Evolutionary conservation across 2,329 filamentous ascomycete species (phyloP).

Genomic region (Ceratocystis cacaofunesta): DNA sequence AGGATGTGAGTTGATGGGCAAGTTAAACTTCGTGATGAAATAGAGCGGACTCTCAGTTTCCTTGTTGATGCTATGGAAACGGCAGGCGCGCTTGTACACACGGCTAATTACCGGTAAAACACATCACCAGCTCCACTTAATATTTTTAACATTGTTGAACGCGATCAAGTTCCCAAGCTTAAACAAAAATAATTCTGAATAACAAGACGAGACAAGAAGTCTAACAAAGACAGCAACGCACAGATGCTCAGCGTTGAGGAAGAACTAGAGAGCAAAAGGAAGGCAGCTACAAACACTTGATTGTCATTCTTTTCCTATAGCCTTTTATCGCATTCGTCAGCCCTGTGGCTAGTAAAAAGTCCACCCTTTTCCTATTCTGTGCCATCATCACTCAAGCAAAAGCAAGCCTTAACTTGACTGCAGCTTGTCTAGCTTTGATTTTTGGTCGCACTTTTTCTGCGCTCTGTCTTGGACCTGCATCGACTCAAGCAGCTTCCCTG

Average conservation of each 20-base stretch:
- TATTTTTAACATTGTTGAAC: background rate
- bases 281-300: background rate
- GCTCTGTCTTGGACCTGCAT: background rate
- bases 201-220: no score
- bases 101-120: background rate
- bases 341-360: background rate
- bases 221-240: background rate
- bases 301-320: background rate
- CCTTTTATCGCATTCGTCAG: background rate
- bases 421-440: background rate
- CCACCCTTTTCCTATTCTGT: background rate
- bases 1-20: background rate
- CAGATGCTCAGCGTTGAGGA: background rate
- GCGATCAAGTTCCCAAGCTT: background rate
- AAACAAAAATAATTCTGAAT: no score
- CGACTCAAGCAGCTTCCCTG: background rate
- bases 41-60: background rate
- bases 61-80: conserved; percentile 8
- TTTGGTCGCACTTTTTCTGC: background rate
- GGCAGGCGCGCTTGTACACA: background rate
- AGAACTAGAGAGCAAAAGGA: background rate
- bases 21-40: conserved; percentile 1
- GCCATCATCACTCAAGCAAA: background rate
- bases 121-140: background rate
- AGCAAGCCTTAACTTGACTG: background rate